Evolutionary conservation across 305 asterid genomes (phyloP), one percentile per base, ranked within the genome.

Genomic region (Coffea humblotiana): DNA sequence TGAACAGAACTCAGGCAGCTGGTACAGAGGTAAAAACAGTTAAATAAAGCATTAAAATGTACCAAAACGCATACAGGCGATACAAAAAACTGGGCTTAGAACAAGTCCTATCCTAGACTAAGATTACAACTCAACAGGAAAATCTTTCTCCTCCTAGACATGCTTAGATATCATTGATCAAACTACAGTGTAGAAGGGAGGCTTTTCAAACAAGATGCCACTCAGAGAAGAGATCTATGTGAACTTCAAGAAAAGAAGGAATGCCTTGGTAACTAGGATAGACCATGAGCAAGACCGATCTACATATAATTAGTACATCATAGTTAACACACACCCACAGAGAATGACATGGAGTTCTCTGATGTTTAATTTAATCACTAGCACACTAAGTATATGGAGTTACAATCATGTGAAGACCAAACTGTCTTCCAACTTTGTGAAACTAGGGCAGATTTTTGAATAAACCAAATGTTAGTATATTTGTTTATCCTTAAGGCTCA

Each of bases 1-100:
- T 51, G 93, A 88, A 84, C 98, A 94, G 80, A 96, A 94, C 85
- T 94, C 98, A 2, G 98, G 97, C 81, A 92, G 89, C 98, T 95
- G 89, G 37, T 77, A 61, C 82, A 88, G 43, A 77, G 25, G 73
- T 29, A 58, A 21, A 58, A 70, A 60, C 1, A 15, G 75, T 72
- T 65, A 70, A 29, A 70, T 54, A 67, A 52, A 40, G 70, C 54
- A 49, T 45, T 21, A 29, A 65, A 77, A 25, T 64, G 19, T 63
- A 47, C 37, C 43, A 35, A 65, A 14, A 12, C 1, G 9, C 32
- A 35, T 75, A 45, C 8, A 16, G 7, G 35, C 11, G 58, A 37
- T 12, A 10, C 2, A 7, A n/a, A 32, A 27, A 29, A 66, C 1
- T 4, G 15, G 64, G 19, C 25, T 72, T 27, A 14, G 9, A 32